These are phyloP conservation scores for Xylariales sp. DNA, from an alignment of 2,329 filamentous ascomycete genomes.

Conservation along the genomic window DNA sequence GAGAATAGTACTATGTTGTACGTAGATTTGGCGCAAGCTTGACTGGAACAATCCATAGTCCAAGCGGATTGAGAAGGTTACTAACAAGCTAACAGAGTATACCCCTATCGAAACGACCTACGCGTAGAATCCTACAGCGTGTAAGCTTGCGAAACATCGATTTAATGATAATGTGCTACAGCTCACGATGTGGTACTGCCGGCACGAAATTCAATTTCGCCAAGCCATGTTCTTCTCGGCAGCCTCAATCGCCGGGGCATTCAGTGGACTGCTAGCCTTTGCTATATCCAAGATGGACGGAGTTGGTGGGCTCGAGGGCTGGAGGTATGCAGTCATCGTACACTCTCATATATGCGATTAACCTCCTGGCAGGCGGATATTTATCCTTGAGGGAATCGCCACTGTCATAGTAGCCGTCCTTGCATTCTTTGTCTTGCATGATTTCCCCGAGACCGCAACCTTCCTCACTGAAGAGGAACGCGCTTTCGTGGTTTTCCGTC, in stretches of 20 bases:
- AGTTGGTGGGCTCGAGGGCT: constrained; percentile 52
- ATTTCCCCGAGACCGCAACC: constrained; percentile 73
- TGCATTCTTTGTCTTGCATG: constrained; percentile 69
- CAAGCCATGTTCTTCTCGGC: constrained; percentile 78
- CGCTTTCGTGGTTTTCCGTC: constrained; percentile 62
- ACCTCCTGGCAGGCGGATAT: too few relatives aligned
- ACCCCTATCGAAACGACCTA: too few relatives aligned
- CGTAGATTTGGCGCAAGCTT: neutral
- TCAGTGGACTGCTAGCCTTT: constrained; percentile 67
- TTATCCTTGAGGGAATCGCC: constrained; percentile 64
- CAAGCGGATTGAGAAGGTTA: neutral
- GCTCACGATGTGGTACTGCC: constrained; percentile 54
- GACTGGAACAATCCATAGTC: neutral
- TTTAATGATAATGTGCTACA: neutral
- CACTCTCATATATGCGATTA: too few relatives aligned
- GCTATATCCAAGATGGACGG: constrained; percentile 68
- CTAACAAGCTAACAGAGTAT: too few relatives aligned
- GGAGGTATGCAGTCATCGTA: too few relatives aligned
- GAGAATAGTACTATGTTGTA: constrained; percentile 7
- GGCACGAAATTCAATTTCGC: constrained; percentile 50
- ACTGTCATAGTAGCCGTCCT: constrained; percentile 59
- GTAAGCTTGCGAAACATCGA: too few relatives aligned
- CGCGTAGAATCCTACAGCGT: too few relatives aligned
- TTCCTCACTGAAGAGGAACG: constrained; percentile 71
- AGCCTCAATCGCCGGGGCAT: constrained; percentile 73